Percentiles rank a stretch among this genome's conserved stretches.
Evolutionary conservation across 75 land plant species (phyloP).

Genomic region (Ceratopteris richardii): DNA sequence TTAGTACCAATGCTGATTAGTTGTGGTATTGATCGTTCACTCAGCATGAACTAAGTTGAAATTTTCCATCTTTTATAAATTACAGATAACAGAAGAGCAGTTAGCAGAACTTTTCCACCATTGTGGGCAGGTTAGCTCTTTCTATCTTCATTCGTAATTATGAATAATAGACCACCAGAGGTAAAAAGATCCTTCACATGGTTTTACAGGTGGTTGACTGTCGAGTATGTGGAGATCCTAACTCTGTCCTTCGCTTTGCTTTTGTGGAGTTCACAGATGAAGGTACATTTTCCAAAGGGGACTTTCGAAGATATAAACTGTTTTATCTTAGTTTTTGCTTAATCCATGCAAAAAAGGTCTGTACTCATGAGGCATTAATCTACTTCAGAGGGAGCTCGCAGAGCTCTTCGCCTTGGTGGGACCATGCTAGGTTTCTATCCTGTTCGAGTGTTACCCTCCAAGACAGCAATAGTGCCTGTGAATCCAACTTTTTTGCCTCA

Average conservation of each 20-base stretch:
- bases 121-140: conserved; percentile 36
- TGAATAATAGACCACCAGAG: too few relatives aligned
- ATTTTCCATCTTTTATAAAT: background rate
- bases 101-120: conserved; percentile 37
- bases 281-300: too few relatives aligned
- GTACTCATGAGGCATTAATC: background rate
- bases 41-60: background rate
- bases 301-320: background rate
- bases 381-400: conserved; percentile 31
- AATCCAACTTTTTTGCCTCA: conserved; percentile 41
- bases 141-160: background rate
- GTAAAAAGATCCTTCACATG: background rate
- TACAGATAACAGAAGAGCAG: conserved; percentile 45
- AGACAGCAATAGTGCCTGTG: conserved; percentile 45
- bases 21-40: background rate
- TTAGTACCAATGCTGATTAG: too few relatives aligned
- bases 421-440: conserved; percentile 44
- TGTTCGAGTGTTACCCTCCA: conserved; percentile 42
- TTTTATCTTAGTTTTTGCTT: too few relatives aligned
- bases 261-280: conserved; percentile 46
- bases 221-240: conserved; percentile 61
- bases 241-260: conserved; percentile 51
- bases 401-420: conserved; percentile 33
- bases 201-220: conserved; percentile 51
- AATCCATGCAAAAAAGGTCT: too few relatives aligned